Evolutionary conservation across 2,329 filamentous ascomycete genomes (phyloP).

Genomic region (Pseudophaeomoniella oleicola): DNA sequence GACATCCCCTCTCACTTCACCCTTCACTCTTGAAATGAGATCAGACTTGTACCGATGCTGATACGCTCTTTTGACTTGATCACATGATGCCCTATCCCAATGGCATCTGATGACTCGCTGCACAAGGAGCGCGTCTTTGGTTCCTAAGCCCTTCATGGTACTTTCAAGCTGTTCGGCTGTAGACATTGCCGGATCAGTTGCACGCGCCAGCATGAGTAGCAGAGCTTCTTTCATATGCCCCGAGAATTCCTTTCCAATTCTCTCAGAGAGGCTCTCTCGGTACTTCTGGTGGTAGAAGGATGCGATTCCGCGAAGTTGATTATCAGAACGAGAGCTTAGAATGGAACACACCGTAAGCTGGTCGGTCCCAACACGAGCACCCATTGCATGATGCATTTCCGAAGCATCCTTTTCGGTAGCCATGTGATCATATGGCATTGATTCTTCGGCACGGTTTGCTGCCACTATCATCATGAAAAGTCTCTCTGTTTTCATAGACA

Average conservation of each 20-base stretch:
- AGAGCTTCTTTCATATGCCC: constrained; percentile 87
- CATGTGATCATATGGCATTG: constrained; percentile 55
- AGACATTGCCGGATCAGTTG: constrained; percentile 66
- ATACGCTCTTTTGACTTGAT: constrained; percentile 67
- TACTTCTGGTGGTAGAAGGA: constrained; percentile 63
- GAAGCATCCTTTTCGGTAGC: constrained; percentile 62
- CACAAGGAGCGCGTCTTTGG: constrained; percentile 69
- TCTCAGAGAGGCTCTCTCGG: constrained; percentile 52
- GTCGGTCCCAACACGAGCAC: constrained; percentile 56
- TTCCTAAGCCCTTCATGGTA: constrained; percentile 73
- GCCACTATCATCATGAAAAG: constrained; percentile 73
- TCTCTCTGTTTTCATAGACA: constrained; percentile 72
- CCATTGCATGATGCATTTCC: constrained; percentile 63
- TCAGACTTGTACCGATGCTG: constrained; percentile 53
- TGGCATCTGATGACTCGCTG: constrained; percentile 66
- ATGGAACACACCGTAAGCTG: constrained; percentile 67
- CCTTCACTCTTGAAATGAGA: constrained; percentile 54
- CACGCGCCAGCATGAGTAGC: constrained; percentile 62
- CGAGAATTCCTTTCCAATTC: constrained; percentile 69
- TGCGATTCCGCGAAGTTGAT: constrained; percentile 69
- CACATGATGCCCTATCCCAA: constrained; percentile 64
- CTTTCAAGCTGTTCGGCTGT: constrained; percentile 74
- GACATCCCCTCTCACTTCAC: constrained; percentile 79
- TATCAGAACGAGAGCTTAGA: constrained; percentile 59
- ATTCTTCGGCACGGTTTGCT: constrained; percentile 64